These are phyloP conservation scores for Centella asiatica DNA, from an alignment of 129 eudicot genomes.

Conservation along the genomic window DNA sequence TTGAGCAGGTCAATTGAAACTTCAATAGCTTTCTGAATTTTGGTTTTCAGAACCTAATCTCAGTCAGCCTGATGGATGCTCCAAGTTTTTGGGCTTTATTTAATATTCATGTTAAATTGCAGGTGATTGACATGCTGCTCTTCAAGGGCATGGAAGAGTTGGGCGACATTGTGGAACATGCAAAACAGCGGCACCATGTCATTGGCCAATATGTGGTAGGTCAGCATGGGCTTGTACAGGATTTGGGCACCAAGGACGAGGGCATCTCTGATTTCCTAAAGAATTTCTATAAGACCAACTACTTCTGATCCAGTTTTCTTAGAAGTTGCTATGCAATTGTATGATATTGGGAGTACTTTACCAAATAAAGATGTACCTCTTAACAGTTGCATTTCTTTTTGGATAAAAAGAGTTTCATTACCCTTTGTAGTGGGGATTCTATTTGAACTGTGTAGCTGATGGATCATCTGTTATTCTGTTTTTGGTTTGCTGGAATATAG, in stretches of 20 bases:
- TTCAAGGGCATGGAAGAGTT: conserved; percentile 85
- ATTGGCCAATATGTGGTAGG: conserved; percentile 90
- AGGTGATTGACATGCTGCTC: conserved; percentile 88
- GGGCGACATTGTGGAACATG: conserved; percentile 61
- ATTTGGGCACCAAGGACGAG: conserved; percentile 49
- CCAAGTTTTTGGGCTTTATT: not conserved
- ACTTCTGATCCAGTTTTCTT: conserved; percentile 39
- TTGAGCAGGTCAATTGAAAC: not conserved
- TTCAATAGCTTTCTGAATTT: not conserved
- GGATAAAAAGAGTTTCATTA: too few species aligned
- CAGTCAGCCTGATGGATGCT: not conserved
- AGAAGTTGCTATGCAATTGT: too few species aligned
- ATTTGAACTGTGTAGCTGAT: too few species aligned
- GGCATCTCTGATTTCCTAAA: conserved; percentile 59
- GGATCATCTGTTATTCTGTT: too few species aligned
- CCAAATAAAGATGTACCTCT: too few species aligned
- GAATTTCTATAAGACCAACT: conserved; percentile 72
- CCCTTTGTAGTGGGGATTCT: too few species aligned
- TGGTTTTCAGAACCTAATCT: not conserved
- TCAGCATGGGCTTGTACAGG: conserved; percentile 49
- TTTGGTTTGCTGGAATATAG: too few species aligned
- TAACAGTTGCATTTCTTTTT: too few species aligned
- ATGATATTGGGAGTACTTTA: too few species aligned
- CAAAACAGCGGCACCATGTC: conserved; percentile 94
- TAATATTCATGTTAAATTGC: conserved; percentile 6